phyloP scores from a whole-genome alignment of 208 protist species.

The Trypanosoma melophagium region DNA sequence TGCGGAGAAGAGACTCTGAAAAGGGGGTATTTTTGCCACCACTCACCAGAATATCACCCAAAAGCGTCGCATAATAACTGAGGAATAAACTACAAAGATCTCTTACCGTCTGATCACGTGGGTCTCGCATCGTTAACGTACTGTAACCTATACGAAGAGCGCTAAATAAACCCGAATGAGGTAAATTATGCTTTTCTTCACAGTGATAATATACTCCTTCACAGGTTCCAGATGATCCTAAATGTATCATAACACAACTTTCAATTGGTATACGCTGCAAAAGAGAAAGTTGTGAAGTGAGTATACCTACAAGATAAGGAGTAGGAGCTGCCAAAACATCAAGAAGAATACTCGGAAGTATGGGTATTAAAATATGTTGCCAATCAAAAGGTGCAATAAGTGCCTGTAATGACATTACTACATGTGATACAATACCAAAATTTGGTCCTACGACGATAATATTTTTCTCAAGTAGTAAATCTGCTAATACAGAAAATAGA shows the following conservation, averaged over 20 bases:
- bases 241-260: constrained; percentile 51
- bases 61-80: constrained; percentile 74
- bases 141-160: constrained; percentile 62
- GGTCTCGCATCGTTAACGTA: constrained; percentile 52
- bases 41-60: constrained; percentile 59
- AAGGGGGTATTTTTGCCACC: constrained; percentile 36
- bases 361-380: constrained; percentile 84
- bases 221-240: constrained; percentile 55
- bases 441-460: constrained; percentile 81
- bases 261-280: constrained; percentile 46
- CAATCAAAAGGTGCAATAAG: constrained; percentile 83
- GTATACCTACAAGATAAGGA: constrained; percentile 75
- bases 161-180: constrained; percentile 64
- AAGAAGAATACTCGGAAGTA: constrained; percentile 59
- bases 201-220: constrained; percentile 56
- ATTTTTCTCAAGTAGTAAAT: constrained; percentile 73
- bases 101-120: constrained; percentile 53
- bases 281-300: constrained; percentile 65
- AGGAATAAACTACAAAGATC: constrained; percentile 81
- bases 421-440: constrained; percentile 71
- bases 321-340: constrained; percentile 75
- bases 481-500: constrained; percentile 68
- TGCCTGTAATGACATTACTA: constrained; percentile 80
- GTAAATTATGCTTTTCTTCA: constrained; percentile 48
- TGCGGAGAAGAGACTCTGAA: constrained; percentile 55